A percentile compares a stretch with the other conserved stretches of the same genome.
These are phyloP conservation scores for Leishmania martiniquensis DNA, from an alignment of 208 protist species.

Conservation along the genomic window DNA sequence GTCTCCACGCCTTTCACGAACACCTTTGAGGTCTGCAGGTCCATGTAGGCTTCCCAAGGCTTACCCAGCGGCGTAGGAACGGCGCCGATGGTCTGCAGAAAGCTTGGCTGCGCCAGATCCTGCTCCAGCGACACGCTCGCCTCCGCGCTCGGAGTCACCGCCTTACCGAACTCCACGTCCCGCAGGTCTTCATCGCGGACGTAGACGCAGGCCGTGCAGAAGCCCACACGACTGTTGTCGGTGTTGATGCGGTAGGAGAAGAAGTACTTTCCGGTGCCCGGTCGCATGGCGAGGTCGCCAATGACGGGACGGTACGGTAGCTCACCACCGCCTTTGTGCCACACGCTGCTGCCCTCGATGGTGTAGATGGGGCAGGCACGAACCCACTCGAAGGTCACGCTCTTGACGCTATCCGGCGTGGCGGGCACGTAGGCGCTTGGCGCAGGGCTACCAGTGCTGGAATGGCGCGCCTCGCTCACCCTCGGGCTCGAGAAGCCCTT, in stretches of 20 bases:
- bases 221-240: constrained; percentile 72
- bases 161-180: constrained; percentile 39
- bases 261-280: constrained; percentile 77
- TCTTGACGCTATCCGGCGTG: constrained; percentile 32
- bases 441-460: background rate
- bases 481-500: background rate
- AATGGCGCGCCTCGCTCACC: background rate
- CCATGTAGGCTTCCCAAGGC: constrained; percentile 49
- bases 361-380: constrained; percentile 58
- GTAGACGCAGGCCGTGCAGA: constrained; percentile 63
- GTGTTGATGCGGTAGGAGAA: constrained; percentile 83
- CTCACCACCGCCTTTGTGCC: constrained; percentile 62
- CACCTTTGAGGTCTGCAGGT: constrained; percentile 76
- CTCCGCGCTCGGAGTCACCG: background rate
- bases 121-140: constrained; percentile 12
- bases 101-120: constrained; percentile 26
- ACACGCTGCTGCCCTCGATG: constrained; percentile 41
- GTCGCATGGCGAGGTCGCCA: constrained; percentile 54
- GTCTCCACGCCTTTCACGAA: constrained; percentile 61
- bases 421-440: constrained; percentile 42
- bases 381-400: constrained; percentile 68
- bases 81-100: constrained; percentile 47
- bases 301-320: constrained; percentile 69
- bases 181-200: constrained; percentile 38
- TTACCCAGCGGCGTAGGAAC: constrained; percentile 18